A percentile compares a stretch with the other conserved stretches of the same genome.
Conservation (phyloP, 129 eudicot species). For the Centaurea solstitialis region DNA sequence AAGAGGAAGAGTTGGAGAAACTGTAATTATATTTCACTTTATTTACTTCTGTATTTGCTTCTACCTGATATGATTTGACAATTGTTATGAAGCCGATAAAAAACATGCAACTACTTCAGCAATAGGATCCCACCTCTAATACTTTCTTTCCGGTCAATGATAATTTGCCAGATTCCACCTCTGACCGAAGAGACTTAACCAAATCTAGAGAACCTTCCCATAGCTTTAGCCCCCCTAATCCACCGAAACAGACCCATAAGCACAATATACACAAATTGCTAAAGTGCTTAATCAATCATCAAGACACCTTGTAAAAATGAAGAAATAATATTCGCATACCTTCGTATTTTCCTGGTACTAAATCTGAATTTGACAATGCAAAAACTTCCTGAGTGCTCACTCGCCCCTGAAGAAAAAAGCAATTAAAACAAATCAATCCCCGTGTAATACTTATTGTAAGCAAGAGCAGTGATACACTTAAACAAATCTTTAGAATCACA, state of each 20-base stretch:
- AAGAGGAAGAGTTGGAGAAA: background rate
- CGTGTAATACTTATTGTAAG: background rate
- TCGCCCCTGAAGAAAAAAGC: conserved; percentile 59
- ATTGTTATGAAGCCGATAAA: background rate
- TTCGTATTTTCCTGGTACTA: conserved; percentile 97
- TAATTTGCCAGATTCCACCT: conserved; percentile 51
- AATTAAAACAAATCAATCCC: background rate
- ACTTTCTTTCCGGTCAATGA: conserved; percentile 67
- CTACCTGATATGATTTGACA: background rate
- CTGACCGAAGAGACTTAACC: conserved; percentile 58
- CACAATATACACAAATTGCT: conserved; percentile 4
- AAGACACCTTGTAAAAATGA: background rate
- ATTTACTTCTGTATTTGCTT: background rate
- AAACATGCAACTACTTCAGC: conserved; percentile 37
- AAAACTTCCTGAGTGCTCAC: conserved; percentile 93
- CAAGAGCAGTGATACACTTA: background rate
- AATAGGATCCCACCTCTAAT: conserved; percentile 70
- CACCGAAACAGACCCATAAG: conserved; percentile 10
- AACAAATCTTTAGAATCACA: background rate
- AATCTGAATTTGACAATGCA: conserved; percentile 78
- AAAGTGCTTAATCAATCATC: background rate
- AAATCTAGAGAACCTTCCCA: conserved; percentile 99
- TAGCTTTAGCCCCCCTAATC: conserved; percentile 79
- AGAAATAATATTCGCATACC: conserved; percentile 40
- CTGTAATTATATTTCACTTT: background rate